phyloP scores from a whole-genome alignment of 1,284 basidiomycete species.

The Pseudozyma pruni region DNA sequence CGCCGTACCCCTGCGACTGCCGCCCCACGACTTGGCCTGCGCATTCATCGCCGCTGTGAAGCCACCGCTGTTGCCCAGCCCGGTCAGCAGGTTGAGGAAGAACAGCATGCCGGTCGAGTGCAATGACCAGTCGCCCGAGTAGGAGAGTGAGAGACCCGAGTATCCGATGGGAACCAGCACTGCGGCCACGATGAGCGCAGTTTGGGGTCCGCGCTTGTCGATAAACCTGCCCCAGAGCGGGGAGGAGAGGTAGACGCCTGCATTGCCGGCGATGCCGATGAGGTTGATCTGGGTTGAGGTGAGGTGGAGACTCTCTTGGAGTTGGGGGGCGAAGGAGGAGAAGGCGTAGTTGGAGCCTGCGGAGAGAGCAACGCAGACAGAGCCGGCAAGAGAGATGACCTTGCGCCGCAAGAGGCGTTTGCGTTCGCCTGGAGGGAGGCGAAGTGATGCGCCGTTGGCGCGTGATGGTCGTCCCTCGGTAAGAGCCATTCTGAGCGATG shows the following conservation, averaged over 20 bases:
- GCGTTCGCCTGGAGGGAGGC: constrained; percentile 6
- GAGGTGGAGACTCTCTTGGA: constrained; percentile 65
- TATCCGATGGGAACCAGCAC: constrained; percentile 56
- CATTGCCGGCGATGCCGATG: constrained; percentile 68
- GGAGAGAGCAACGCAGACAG: constrained; percentile 62
- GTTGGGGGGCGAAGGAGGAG: constrained; percentile 67
- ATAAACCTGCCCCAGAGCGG: constrained; percentile 64
- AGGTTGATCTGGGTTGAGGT: constrained; percentile 67
- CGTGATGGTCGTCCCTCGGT: neutral
- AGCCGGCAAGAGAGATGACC: constrained; percentile 59
- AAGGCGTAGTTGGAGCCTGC: constrained; percentile 68
- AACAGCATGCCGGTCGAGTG: constrained; percentile 49
- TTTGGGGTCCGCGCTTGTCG: constrained; percentile 58
- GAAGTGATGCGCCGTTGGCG: neutral
- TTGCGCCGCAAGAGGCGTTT: constrained; percentile 28
- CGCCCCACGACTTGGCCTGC: constrained; percentile 64
- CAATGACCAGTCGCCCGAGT: constrained; percentile 36
- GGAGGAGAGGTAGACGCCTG: constrained; percentile 66
- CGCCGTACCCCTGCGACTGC: constrained; percentile 73
- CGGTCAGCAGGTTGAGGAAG: constrained; percentile 57
- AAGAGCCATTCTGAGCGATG: constrained; percentile 2
- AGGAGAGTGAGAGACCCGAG: constrained; percentile 45
- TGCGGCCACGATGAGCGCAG: constrained; percentile 51
- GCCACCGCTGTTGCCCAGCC: constrained; percentile 60
- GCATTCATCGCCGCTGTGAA: constrained; percentile 67